Conservation (phyloP, 2,329 filamentous ascomycete genomes). For the Venturia carpophila region DNA sequence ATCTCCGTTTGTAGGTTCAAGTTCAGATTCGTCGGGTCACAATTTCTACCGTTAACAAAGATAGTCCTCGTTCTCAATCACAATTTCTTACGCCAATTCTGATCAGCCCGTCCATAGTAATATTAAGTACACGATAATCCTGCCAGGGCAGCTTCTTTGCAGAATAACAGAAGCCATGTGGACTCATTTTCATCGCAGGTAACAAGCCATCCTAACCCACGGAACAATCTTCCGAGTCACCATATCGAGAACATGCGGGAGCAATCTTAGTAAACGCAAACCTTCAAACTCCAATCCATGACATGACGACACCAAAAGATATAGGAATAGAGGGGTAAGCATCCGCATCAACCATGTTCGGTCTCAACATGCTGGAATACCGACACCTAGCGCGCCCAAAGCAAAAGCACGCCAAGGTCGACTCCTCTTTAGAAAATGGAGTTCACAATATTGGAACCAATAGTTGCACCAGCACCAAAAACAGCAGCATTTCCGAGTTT, state of each 20-base stretch:
- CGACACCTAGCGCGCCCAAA: neutral
- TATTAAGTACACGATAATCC: neutral
- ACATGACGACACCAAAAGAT: neutral
- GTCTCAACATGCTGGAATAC: neutral
- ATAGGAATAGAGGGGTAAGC: too few relatives aligned
- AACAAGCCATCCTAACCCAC: neutral
- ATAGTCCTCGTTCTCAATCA: neutral
- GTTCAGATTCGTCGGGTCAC: neutral
- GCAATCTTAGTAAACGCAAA: neutral
- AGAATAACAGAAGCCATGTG: neutral
- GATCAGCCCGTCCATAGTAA: neutral
- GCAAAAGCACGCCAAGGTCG: neutral
- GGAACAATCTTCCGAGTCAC: neutral
- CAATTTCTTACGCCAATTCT: neutral
- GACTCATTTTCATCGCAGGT: neutral
- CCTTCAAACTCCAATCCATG: neutral
- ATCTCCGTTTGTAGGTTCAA: neutral
- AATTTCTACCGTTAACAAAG: too few relatives aligned
- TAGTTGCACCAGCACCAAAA: conserved; percentile 86
- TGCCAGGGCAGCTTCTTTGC: neutral
- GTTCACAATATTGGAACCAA: conserved; percentile 85
- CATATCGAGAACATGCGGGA: neutral
- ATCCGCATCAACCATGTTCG: neutral
- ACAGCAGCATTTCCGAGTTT: conserved; percentile 82
- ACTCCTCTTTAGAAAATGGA: conserved; percentile 62